Percentiles rank a stretch among this genome's conserved stretches.
Evolutionary conservation across 129 eudicot genomes (phyloP).

Genomic region (Glebionis coronaria): DNA sequence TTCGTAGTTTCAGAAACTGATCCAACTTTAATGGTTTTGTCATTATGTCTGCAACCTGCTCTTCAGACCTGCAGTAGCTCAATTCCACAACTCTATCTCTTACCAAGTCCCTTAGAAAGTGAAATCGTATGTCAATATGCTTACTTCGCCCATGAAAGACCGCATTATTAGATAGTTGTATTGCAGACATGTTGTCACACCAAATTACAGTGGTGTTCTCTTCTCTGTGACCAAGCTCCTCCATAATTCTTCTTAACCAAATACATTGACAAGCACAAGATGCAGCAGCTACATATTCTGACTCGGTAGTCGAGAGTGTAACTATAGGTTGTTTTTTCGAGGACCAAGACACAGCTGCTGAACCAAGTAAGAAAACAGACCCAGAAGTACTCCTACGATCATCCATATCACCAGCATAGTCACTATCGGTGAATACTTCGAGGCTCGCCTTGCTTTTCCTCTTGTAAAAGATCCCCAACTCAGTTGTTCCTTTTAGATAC

Average conservation of each 20-base stretch:
- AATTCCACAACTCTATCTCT: no score
- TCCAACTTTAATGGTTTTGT: no score
- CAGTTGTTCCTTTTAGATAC: not conserved
- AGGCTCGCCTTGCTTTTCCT: not conserved
- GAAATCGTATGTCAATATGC: not conserved
- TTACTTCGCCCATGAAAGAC: conserved; percentile 12
- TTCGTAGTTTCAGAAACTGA: no score
- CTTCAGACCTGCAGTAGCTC: no score
- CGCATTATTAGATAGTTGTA: conserved; percentile 4
- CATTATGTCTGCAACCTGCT: no score
- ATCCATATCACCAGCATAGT: not conserved
- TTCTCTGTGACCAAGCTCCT: not conserved
- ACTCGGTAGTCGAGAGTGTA: no score
- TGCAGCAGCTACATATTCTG: not conserved
- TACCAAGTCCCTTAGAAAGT: no score
- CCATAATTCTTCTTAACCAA: not conserved
- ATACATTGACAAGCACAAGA: not conserved
- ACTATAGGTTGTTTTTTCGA: not conserved
- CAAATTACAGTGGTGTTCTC: not conserved
- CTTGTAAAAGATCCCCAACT: not conserved
- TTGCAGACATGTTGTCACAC: conserved; percentile 16
- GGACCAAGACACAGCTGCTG: not conserved
- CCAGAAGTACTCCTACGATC: conserved; percentile 8
- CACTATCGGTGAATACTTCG: not conserved
- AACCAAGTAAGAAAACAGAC: not conserved